Evolutionary conservation across 768 basidiomycete genomes (phyloP), one percentile per base, ranked within the genome.

Genomic region (Ramaria sp.): DNA sequence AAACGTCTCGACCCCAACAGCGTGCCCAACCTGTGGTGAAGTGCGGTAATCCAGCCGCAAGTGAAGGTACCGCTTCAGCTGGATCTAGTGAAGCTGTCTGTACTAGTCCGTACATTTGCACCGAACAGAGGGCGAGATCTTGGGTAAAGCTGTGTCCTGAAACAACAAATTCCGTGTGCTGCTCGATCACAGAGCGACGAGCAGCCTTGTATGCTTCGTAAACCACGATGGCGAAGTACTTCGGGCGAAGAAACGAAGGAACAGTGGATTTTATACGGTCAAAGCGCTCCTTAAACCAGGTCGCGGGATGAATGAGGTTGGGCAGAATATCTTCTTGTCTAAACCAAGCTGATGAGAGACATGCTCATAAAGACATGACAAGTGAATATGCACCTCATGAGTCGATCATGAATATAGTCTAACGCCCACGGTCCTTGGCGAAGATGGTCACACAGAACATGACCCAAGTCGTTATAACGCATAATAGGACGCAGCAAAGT

Each of bases 31-130:
- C 84, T 7, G 86, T 73, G 1, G 90, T 75, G 67, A 99, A 98
- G 70, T 98, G 96, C 5, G 96, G 94, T 30, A 98, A 73, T 19
- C 96, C 96, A 24, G 96, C 96, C 10, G 96, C 93, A 34, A 99
- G 75, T 3, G 88, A 91, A 4, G 96, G 84, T 0, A 83, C 84
- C 1, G 78, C 67, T 62, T 78, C 77, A 1, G 66, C 71, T 9
- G 90, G 87, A 64, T 88, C 84, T 48, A 99, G 77, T 12, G 93
- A 96, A 5, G 96, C 95, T 0, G 91, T 91, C 63, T 82, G 81
- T 39, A 97, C 93, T 58, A 83, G 67, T 1, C 96, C 96, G 63
- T 95, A 79, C 91, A 98, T 91, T 68, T 92, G 90, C 7, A 91
- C 74, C 1, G 88, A 77, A 59, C 84, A 88, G 45, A 99, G 68